A percentile compares a stretch with the other conserved stretches of the same genome.
Conservation (phyloP, 176 grass and related monocot species). For the Triticum urartu region DNA sequence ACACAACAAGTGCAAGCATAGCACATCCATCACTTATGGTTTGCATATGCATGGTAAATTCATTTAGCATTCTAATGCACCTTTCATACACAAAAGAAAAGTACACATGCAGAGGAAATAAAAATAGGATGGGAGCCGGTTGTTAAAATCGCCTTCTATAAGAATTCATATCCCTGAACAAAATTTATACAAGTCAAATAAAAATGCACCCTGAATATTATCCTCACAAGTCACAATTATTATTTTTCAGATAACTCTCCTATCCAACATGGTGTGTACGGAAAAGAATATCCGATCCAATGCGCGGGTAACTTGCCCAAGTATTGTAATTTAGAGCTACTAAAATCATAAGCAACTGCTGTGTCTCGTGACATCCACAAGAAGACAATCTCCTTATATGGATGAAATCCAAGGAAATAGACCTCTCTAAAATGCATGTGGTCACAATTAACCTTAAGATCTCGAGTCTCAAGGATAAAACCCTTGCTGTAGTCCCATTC, state of each 20-base stretch:
- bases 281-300: background rate
- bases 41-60: background rate
- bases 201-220: too few species aligned
- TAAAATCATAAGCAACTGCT: background rate
- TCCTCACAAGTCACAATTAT: background rate
- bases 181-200: too few species aligned
- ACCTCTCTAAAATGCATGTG: too few species aligned
- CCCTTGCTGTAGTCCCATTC: background rate
- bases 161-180: too few species aligned
- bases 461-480: background rate
- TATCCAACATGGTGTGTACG: background rate
- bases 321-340: background rate
- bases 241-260: background rate
- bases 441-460: background rate
- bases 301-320: background rate
- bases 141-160: background rate
- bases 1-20: background rate
- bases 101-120: background rate
- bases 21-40: background rate
- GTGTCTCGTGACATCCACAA: background rate
- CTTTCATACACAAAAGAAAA: background rate
- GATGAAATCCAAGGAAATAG: constrained; percentile 9
- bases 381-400: background rate
- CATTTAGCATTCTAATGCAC: background rate
- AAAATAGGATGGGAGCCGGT: background rate